phyloP scores from a whole-genome alignment of 2,329 filamentous ascomycete species.

The Endoconidiophora polonica region DNA sequence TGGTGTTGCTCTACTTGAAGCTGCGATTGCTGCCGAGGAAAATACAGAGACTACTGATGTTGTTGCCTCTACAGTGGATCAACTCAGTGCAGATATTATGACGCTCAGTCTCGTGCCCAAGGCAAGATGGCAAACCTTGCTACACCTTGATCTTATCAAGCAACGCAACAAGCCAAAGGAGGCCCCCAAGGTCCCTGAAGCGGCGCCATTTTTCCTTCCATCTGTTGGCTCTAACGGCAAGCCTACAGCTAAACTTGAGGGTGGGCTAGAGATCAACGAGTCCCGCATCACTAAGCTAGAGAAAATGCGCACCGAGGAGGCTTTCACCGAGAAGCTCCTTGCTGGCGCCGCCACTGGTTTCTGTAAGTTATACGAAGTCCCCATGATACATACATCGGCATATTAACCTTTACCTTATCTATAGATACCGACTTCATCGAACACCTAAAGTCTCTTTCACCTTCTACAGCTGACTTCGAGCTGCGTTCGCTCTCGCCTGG shows the following conservation, averaged over 20 bases:
- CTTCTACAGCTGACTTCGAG: constrained; percentile 76
- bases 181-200: constrained; percentile 78
- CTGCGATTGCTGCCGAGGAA: constrained; percentile 39
- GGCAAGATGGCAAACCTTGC: constrained; percentile 81
- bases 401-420: constrained; percentile 15
- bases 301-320: constrained; percentile 36
- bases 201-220: constrained; percentile 88
- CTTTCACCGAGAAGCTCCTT: constrained; percentile 40
- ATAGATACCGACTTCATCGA: constrained; percentile 51
- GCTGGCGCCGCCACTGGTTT: constrained; percentile 36
- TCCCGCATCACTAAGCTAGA: constrained; percentile 58
- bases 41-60: constrained; percentile 32
- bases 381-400: constrained; percentile 2
- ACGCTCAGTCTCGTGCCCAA: constrained; percentile 82
- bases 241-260: constrained; percentile 18
- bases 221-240: constrained; percentile 28
- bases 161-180: constrained; percentile 89
- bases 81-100: constrained; percentile 67
- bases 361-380: constrained; percentile 31
- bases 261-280: constrained; percentile 25
- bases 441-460: constrained; percentile 64
- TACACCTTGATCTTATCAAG: constrained; percentile 84
- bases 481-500: constrained; percentile 57
- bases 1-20: constrained; percentile 47
- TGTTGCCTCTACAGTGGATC: constrained; percentile 45